A percentile compares a stretch with the other conserved stretches of the same genome.
Evolutionary conservation across 176 grass and related monocot genomes (phyloP).

Genomic region (Aegilops longissima): DNA sequence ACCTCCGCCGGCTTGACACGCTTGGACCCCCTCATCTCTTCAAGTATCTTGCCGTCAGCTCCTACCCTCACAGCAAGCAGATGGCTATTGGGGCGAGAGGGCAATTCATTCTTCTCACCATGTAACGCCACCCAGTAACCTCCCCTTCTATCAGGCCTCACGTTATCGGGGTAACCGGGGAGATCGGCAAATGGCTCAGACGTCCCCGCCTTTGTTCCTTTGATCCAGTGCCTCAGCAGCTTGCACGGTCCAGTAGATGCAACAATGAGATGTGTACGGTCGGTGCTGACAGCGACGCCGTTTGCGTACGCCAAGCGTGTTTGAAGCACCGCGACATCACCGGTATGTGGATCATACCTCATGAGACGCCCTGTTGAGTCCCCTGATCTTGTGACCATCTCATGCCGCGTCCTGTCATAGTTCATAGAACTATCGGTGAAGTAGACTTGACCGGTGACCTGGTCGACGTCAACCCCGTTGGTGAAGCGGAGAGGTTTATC

Average conservation of each 20-base stretch:
- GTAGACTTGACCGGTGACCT: neutral
- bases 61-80: no score
- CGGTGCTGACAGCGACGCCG: neutral
- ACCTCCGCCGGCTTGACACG: no score
- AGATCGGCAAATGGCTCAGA: no score
- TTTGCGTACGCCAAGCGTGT: neutral
- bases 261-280: neutral
- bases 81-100: no score
- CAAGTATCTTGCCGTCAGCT: no score
- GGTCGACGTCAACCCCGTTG: neutral
- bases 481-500: neutral
- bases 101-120: no score
- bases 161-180: no score
- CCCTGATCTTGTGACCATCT: neutral
- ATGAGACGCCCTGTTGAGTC: neutral
- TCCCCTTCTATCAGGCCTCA: no score
- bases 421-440: neutral
- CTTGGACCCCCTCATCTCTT: no score
- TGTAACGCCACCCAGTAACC: no score
- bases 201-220: neutral
- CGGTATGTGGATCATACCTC: neutral
- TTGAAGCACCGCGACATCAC: neutral
- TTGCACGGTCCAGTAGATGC: neutral
- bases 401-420: neutral
- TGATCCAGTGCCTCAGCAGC: neutral